A percentile compares a stretch with the other conserved stretches of the same genome.
Conservation (phyloP, 2,329 filamentous ascomycete species). For the Paracamarosporium sp. region DNA sequence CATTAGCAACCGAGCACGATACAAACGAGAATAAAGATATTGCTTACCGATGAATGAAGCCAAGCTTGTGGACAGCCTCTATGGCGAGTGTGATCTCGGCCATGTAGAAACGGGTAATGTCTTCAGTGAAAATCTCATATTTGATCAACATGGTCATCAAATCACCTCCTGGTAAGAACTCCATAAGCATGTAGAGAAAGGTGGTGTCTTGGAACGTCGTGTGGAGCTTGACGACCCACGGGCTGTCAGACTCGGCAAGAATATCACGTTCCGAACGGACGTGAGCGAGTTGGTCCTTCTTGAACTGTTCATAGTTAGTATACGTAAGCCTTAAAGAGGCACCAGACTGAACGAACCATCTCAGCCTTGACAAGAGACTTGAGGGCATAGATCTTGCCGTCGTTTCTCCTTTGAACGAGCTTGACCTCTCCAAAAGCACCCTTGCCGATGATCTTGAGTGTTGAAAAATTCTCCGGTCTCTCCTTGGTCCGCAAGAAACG, state of each 20-base stretch:
- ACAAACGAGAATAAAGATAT: conserved; percentile 1
- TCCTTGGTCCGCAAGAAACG: conserved; percentile 94
- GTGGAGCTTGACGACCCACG: conserved; percentile 98
- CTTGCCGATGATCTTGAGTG: conserved; percentile 98
- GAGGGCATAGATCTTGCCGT: conserved; percentile 96
- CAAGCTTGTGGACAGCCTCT: conserved; percentile 95
- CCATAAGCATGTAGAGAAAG: conserved; percentile 99
- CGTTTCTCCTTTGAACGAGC: conserved; percentile 93
- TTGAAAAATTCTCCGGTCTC: conserved; percentile 91
- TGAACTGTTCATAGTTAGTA: conserved; percentile 66
- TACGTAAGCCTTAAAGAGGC: neutral
- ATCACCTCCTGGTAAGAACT: conserved; percentile 97
- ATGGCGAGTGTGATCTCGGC: conserved; percentile 98
- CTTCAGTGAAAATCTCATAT: conserved; percentile 99
- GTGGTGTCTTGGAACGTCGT: conserved; percentile 97
- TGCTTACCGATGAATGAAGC: conserved; percentile 93
- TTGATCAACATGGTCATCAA: conserved; percentile 99
- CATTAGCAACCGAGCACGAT: conserved; percentile 29
- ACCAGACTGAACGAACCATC: conserved; percentile 64
- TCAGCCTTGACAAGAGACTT: conserved; percentile 98
- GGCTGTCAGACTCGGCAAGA: conserved; percentile 97
- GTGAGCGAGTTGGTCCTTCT: conserved; percentile 97
- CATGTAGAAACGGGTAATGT: conserved; percentile 99
- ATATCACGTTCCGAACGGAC: conserved; percentile 98
- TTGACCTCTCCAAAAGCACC: conserved; percentile 98